Percentiles rank a stretch among this genome's conserved stretches.
Evolutionary conservation across 1,284 basidiomycete species (phyloP).

Genomic region (Neonothopanus nambi): DNA sequence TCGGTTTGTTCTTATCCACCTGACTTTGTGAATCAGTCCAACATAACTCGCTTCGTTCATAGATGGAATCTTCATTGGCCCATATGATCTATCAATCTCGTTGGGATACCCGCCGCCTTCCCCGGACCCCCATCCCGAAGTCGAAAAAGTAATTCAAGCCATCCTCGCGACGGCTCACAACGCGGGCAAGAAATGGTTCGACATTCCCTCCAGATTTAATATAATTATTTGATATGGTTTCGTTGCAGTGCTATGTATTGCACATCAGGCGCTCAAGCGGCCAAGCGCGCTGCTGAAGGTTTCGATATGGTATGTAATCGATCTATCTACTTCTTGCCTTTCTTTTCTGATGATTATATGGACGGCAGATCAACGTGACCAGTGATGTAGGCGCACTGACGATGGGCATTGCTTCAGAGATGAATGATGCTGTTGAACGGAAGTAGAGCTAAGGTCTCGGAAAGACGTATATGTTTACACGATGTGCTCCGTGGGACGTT

Average conservation of each 20-base stretch:
- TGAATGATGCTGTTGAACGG: constrained; percentile 21
- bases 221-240: not conserved
- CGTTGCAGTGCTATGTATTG: constrained; percentile 48
- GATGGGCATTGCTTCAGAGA: constrained; percentile 36
- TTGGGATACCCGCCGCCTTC: constrained; percentile 59
- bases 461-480: too few species aligned
- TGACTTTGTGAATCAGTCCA: constrained; percentile 67
- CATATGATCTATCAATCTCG: constrained; percentile 64
- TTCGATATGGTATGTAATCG: constrained; percentile 54
- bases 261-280: constrained; percentile 48
- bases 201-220: not conserved
- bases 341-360: constrained; percentile 2
- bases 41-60: constrained; percentile 59
- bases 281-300: constrained; percentile 50
- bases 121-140: constrained; percentile 62
- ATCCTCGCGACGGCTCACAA: constrained; percentile 54
- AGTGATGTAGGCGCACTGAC: constrained; percentile 48
- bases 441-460: too few species aligned
- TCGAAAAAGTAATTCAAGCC: constrained; percentile 61
- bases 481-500: too few species aligned
- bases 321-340: constrained; percentile 1
- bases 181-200: constrained; percentile 68
- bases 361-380: constrained; percentile 52
- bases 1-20: constrained; percentile 50
- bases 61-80: constrained; percentile 58